phyloP scores from a whole-genome alignment of 2,329 filamentous ascomycete species.

The Canariomyces notabilis region DNA sequence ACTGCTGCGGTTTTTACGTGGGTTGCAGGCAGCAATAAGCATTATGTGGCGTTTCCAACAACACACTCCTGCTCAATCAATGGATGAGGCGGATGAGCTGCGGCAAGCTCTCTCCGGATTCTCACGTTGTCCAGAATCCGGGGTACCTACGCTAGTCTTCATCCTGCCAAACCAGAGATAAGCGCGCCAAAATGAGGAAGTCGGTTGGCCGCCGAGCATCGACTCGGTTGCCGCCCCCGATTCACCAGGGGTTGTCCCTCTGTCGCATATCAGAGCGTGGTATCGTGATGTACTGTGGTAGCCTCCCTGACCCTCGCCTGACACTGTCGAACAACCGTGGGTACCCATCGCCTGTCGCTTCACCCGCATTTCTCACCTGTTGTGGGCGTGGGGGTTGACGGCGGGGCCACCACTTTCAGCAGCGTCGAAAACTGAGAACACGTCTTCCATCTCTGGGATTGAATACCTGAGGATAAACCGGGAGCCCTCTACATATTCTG shows the following conservation, averaged over 20 bases:
- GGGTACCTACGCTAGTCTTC: conserved; percentile 22
- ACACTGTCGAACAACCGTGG: conserved; percentile 8
- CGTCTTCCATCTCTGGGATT: too few relatives aligned
- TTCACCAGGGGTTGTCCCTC: conserved; percentile 15
- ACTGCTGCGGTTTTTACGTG: neutral
- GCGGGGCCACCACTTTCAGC: too few relatives aligned
- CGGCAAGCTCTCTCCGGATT: conserved; percentile 6
- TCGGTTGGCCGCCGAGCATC: too few relatives aligned
- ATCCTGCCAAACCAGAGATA: conserved; percentile 7
- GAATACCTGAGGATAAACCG: too few relatives aligned
- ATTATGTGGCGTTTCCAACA: neutral
- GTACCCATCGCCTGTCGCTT: conserved; percentile 8
- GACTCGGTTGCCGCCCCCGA: too few relatives aligned
- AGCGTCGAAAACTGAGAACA: too few relatives aligned
- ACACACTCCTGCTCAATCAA: conserved; percentile 10
- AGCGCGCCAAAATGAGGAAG: too few relatives aligned
- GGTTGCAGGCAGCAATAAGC: neutral
- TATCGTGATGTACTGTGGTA: neutral
- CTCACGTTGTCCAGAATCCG: conserved; percentile 22
- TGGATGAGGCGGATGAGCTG: neutral
- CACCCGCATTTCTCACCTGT: conserved; percentile 5
- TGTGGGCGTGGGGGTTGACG: conserved; percentile 21
- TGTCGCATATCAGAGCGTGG: too few relatives aligned
- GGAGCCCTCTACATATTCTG: too few relatives aligned
- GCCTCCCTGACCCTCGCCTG: conserved; percentile 2